Evolutionary conservation across 1,284 basidiomycete species (phyloP).

Genomic region (Tranzscheliella williamsii): DNA sequence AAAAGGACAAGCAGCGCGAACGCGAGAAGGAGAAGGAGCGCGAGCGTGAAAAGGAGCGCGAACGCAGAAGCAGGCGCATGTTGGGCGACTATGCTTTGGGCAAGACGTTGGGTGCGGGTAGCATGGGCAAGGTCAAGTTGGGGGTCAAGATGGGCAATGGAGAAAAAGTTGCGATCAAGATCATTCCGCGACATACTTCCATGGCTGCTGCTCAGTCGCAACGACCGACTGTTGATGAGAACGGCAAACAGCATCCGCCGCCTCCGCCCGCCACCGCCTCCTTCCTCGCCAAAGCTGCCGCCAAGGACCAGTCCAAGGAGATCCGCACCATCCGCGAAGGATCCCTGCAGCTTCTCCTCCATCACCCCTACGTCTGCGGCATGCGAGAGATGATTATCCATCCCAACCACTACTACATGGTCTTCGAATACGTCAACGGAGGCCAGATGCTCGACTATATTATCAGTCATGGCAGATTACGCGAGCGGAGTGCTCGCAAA

Average conservation of each 20-base stretch:
- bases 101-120: conserved; percentile 95
- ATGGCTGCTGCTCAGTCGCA: conserved; percentile 62
- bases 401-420: conserved; percentile 90
- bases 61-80: conserved; percentile 46
- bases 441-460: conserved; percentile 99
- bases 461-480: conserved; percentile 92
- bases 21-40: conserved; percentile 18
- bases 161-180: conserved; percentile 98
- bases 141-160: conserved; percentile 85
- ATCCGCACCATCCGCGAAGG: conserved; percentile 94
- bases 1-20: conserved; percentile 25
- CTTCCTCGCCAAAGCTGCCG: conserved; percentile 53
- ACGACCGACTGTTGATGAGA: conserved; percentile 56
- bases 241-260: conserved; percentile 60
- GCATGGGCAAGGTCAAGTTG: conserved; percentile 99
- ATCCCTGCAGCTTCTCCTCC: conserved; percentile 85
- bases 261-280: conserved; percentile 37
- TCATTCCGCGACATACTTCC: conserved; percentile 81
- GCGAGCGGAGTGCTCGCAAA: conserved; percentile 92
- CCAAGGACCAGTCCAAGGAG: conserved; percentile 92
- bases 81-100: conserved; percentile 93
- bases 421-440: conserved; percentile 96
- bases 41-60: conserved; percentile 40
- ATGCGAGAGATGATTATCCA: conserved; percentile 85
- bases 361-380: conserved; percentile 97